These are phyloP conservation scores for Panicum virgatum DNA, from an alignment of 202 grass and related monocot genomes.

Conservation along the genomic window DNA sequence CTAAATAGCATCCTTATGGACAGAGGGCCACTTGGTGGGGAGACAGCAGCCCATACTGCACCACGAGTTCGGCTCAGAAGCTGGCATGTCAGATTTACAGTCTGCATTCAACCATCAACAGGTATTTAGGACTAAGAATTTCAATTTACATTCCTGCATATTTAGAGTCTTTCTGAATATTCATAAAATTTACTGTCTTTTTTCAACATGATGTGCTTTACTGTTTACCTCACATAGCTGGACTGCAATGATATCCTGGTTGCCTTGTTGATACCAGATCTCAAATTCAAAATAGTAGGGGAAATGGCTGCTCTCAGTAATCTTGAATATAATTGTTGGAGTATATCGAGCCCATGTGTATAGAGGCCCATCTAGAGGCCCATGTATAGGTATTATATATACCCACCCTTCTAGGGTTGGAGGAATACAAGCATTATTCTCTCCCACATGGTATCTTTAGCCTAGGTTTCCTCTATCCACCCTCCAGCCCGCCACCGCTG, in stretches of 20 bases:
- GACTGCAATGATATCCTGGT: slow-evolving; percentile 59
- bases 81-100: slow-evolving; percentile 61
- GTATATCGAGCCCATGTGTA: too few species aligned
- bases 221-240: slow-evolving; percentile 67
- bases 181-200: background rate
- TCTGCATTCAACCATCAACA: slow-evolving; percentile 45
- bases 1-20: slow-evolving; percentile 65
- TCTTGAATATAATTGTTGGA: slow-evolving; percentile 59
- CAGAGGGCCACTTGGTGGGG: slow-evolving; percentile 55
- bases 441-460: too few species aligned
- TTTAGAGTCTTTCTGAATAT: background rate
- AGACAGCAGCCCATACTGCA: slow-evolving; percentile 57
- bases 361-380: too few species aligned
- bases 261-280: slow-evolving; percentile 66
- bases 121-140: slow-evolving; percentile 20
- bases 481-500: too few species aligned
- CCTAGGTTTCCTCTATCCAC: too few species aligned
- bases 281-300: slow-evolving; percentile 65
- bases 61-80: slow-evolving; percentile 58
- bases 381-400: too few species aligned
- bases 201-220: slow-evolving; percentile 16
- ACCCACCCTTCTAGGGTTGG: too few species aligned
- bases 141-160: background rate
- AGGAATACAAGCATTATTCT: too few species aligned
- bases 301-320: slow-evolving; percentile 56